Percentiles rank a stretch among this genome's conserved stretches.
These are phyloP conservation scores for Candida verbasci DNA, from an alignment of 805 yeast genomes.

Conservation along the genomic window DNA sequence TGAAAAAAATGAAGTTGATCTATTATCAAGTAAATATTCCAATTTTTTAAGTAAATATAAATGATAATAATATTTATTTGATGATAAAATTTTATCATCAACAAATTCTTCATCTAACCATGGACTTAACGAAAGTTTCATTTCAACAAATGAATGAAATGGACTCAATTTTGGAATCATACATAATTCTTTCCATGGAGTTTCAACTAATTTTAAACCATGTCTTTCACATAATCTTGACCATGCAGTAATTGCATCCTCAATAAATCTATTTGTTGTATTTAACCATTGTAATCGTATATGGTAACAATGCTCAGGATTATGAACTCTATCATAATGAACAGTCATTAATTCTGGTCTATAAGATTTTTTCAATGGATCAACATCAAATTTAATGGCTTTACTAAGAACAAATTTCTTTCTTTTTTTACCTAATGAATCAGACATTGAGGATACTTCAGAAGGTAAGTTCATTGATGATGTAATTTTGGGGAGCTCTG, in stretches of 20 bases:
- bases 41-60: slow-evolving; percentile 61
- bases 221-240: slow-evolving; percentile 79
- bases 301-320: slow-evolving; percentile 93
- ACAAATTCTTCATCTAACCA: slow-evolving; percentile 57
- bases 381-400: slow-evolving; percentile 67
- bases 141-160: slow-evolving; percentile 78
- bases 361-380: slow-evolving; percentile 65
- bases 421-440: slow-evolving; percentile 19
- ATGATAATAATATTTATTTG: slow-evolving; percentile 72
- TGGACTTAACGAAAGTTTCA: slow-evolving; percentile 65
- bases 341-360: slow-evolving; percentile 75
- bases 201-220: slow-evolving; percentile 74
- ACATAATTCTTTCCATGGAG: slow-evolving; percentile 87
- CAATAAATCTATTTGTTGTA: slow-evolving; percentile 66
- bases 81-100: slow-evolving; percentile 34
- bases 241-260: slow-evolving; percentile 46
- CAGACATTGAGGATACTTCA: slow-evolving; percentile 22
- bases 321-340: slow-evolving; percentile 88
- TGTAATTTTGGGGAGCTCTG: slow-evolving; percentile 18
- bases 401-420: slow-evolving; percentile 58
- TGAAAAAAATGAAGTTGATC: slow-evolving; percentile 62
- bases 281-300: slow-evolving; percentile 89
- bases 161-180: slow-evolving; percentile 75
- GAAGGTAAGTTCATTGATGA: slow-evolving; percentile 12
- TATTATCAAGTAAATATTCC: slow-evolving; percentile 78